Percentiles rank a stretch among this genome's conserved stretches.
Conservation (phyloP, 257 asterid species). For the Catharanthus roseus region DNA sequence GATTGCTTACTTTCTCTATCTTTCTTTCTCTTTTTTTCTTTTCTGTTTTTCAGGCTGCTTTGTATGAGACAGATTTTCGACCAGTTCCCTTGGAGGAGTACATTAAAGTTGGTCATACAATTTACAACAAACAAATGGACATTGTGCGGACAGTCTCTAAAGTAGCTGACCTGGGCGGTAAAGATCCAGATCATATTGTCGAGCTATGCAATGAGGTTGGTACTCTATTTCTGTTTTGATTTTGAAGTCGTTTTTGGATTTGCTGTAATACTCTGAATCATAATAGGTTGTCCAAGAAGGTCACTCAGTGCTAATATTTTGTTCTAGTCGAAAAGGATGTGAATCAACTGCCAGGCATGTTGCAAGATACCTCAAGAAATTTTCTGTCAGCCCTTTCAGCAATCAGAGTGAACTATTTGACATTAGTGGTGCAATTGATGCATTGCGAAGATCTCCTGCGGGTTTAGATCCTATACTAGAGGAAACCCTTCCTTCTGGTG, state of each 20-base stretch:
- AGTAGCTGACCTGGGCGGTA: conserved; percentile 74
- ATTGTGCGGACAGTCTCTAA: conserved; percentile 67
- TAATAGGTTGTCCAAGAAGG: conserved; percentile 94
- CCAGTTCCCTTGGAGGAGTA: conserved; percentile 97
- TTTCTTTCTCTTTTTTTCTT: neutral
- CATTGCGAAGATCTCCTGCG: conserved; percentile 83
- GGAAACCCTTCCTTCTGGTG: conserved; percentile 94
- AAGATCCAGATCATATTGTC: conserved; percentile 93
- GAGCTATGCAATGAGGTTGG: conserved; percentile 94
- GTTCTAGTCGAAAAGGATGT: conserved; percentile 97
- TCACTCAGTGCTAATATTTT: conserved; percentile 91
- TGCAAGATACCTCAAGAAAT: conserved; percentile 66
- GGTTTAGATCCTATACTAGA: conserved; percentile 88
- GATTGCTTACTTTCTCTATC: conserved; percentile 3
- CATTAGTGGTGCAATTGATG: conserved; percentile 66
- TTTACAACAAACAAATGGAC: conserved; percentile 77
- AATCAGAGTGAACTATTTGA: conserved; percentile 49
- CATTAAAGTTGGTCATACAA: conserved; percentile 71
- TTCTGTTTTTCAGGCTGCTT: conserved; percentile 62
- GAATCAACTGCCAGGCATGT: conserved; percentile 96
- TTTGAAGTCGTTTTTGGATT: conserved; percentile 19
- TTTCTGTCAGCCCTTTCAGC: conserved; percentile 40
- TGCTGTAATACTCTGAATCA: conserved; percentile 20
- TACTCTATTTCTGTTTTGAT: conserved; percentile 18
- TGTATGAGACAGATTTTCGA: conserved; percentile 88